These are phyloP conservation scores for Rubroshorea leprosula DNA, from an alignment of 345 rosid genomes.

Conservation along the genomic window DNA sequence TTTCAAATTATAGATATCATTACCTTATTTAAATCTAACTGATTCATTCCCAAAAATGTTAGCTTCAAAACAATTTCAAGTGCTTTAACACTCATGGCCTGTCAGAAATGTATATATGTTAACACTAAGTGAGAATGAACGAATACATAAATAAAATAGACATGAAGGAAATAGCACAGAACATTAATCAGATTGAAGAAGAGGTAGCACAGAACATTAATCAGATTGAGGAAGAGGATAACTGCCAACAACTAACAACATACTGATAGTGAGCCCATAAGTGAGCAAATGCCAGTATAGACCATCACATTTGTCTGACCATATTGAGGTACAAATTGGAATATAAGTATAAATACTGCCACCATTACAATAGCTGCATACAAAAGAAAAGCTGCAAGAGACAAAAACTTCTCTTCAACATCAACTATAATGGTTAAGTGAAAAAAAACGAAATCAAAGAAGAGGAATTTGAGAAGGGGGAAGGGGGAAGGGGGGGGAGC, in stretches of 20 bases:
- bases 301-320: constrained; percentile 92
- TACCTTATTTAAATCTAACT: constrained; percentile 69
- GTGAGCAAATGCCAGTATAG: constrained; percentile 82
- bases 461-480: not conserved
- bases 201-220: too few relatives aligned
- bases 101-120: constrained; percentile 12
- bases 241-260: constrained; percentile 15
- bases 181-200: not conserved
- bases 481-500: too few relatives aligned
- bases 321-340: constrained; percentile 62
- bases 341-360: constrained; percentile 57
- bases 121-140: not conserved
- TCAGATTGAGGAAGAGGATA: not conserved
- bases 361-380: constrained; percentile 65
- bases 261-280: constrained; percentile 91
- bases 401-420: not conserved
- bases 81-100: constrained; percentile 88
- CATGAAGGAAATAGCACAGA: not conserved
- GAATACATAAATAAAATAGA: not conserved
- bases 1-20: not conserved
- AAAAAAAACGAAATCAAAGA: not conserved
- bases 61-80: constrained; percentile 73
- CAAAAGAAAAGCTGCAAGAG: constrained; percentile 63
- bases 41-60: constrained; percentile 72
- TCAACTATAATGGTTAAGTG: too few relatives aligned